Conservation (phyloP, 2,329 filamentous ascomycete genomes). For the Alternaria gansuensis region DNA sequence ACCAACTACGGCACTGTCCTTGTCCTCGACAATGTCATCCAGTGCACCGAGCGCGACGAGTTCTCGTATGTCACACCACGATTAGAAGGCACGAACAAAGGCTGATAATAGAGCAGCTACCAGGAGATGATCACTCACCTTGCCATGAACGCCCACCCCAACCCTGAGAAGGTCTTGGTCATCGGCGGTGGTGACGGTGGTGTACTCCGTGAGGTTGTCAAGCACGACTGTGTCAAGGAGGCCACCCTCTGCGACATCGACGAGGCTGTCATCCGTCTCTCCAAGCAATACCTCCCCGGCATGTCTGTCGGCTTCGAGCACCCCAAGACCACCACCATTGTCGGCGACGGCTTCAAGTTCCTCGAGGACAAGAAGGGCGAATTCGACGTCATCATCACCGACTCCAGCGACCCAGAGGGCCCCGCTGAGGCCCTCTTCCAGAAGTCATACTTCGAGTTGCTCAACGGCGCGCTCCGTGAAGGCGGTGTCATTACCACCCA, state of each 20-base stretch:
- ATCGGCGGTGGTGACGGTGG: slow-evolving; percentile 98
- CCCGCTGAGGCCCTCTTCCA: slow-evolving; percentile 96
- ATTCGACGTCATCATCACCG: slow-evolving; percentile 99
- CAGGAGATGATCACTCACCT: slow-evolving; percentile 99
- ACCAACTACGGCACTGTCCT: slow-evolving; percentile 96
- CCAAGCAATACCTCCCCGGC: slow-evolving; percentile 94
- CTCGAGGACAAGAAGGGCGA: slow-evolving; percentile 94
- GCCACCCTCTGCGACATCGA: slow-evolving; percentile 98
- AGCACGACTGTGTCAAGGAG: slow-evolving; percentile 97
- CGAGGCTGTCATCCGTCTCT: slow-evolving; percentile 97
- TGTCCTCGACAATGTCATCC: slow-evolving; percentile 98
- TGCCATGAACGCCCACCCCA: slow-evolving; percentile 97
- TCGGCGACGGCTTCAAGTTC: slow-evolving; percentile 99
- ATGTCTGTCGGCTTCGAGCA: slow-evolving; percentile 95
- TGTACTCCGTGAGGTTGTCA: slow-evolving; percentile 97
- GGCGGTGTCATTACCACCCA: slow-evolving; percentile 99
- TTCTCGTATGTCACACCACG: slow-evolving; percentile 71
- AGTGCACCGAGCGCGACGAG: slow-evolving; percentile 98
- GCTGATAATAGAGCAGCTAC: slow-evolving; percentile 64
- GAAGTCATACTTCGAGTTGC: slow-evolving; percentile 97
- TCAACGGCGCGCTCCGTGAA: slow-evolving; percentile 87
- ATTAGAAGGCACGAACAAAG: not conserved
- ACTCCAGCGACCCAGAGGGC: slow-evolving; percentile 96
- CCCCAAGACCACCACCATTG: slow-evolving; percentile 89
- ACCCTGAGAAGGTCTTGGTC: slow-evolving; percentile 97